Evolutionary conservation across 1,284 basidiomycete species (phyloP).

Genomic region (Sporisorium graminicola): DNA sequence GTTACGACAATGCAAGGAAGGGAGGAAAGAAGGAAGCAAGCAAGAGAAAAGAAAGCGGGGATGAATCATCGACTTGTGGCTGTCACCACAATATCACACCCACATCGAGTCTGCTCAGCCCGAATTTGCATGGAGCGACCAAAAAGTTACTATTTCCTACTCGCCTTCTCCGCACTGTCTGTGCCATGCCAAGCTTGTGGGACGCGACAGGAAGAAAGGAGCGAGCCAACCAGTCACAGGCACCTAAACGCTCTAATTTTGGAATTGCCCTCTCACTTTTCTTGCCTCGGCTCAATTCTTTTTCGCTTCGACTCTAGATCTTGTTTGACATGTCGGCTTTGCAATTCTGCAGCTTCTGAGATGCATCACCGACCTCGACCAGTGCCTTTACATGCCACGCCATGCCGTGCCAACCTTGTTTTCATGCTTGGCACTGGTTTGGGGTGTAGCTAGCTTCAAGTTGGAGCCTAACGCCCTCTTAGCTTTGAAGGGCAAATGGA

Average conservation of each 20-base stretch:
- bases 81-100: no score
- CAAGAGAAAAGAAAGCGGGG: background rate
- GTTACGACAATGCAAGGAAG: background rate
- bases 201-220: background rate
- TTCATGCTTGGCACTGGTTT: no score
- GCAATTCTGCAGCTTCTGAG: background rate
- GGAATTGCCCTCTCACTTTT: background rate
- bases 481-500: no score
- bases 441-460: no score
- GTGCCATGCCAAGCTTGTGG: background rate
- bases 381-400: no score
- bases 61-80: constrained; percentile 1
- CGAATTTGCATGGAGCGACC: no score
- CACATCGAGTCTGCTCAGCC: no score
- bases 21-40: background rate
- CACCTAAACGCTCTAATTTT: background rate
- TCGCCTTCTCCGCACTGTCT: background rate
- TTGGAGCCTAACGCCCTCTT: background rate
- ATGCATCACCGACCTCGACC: background rate
- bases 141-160: no score
- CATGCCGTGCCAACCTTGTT: no score
- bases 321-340: background rate
- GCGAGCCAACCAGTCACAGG: no score
- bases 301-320: background rate
- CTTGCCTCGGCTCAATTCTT: constrained; percentile 20